phyloP scores from a whole-genome alignment of 192 early-diverging fungal species.

The Coemansia sp. region DNA sequence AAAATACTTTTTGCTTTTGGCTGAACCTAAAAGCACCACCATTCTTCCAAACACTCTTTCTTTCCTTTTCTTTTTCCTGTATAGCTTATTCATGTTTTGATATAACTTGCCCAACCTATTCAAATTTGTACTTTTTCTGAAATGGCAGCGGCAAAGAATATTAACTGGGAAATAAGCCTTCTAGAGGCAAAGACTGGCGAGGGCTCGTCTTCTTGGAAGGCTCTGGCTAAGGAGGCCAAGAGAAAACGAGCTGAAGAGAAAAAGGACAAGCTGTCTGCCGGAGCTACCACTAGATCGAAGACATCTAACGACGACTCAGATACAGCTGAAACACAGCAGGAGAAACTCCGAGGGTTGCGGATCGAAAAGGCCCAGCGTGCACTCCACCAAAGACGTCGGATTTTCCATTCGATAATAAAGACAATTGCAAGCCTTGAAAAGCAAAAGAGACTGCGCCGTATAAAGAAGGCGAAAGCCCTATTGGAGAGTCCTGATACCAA shows the following conservation, averaged over 20 bases:
- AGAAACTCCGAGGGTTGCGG: conserved; percentile 15
- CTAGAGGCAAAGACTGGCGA: conserved; percentile 26
- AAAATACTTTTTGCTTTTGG: too few species aligned
- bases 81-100: too few species aligned
- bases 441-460: conserved; percentile 6
- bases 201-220: conserved; percentile 21
- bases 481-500: not conserved
- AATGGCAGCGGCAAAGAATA: conserved; percentile 18
- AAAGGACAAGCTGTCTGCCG: conserved; percentile 5
- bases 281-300: not conserved
- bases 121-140: not conserved
- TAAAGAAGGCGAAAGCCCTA: not conserved
- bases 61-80: too few species aligned
- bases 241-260: conserved; percentile 15
- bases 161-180: conserved; percentile 31
- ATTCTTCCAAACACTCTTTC: too few species aligned
- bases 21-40: too few species aligned
- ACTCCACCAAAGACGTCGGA: not conserved
- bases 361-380: conserved; percentile 15
- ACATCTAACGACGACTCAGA: not conserved
- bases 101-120: too few species aligned
- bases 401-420: not conserved
- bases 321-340: not conserved
- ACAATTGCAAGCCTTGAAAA: conserved; percentile 17
- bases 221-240: conserved; percentile 17